Evolutionary conservation across 1,284 basidiomycete species (phyloP).

Genomic region (Cryptococcus jaspeensis): DNA sequence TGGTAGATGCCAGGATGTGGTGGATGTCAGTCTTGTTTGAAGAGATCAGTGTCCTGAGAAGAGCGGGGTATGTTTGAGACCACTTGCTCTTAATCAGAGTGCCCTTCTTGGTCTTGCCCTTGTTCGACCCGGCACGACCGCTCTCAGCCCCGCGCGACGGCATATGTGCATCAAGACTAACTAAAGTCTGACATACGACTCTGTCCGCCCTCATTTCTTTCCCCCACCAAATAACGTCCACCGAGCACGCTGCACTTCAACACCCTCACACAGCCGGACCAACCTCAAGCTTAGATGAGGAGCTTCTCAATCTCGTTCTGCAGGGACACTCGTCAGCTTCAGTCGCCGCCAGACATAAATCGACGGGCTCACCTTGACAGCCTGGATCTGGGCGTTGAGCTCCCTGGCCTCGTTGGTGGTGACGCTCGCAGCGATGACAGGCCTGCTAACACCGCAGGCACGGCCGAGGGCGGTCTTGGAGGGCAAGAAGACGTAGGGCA

Average conservation of each 20-base stretch:
- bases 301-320: conserved; percentile 67
- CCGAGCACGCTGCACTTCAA: not conserved
- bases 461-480: conserved; percentile 75
- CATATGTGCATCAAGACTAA: conserved; percentile 19
- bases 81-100: too few species aligned
- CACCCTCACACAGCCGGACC: conserved; percentile 2
- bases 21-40: too few species aligned
- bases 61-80: too few species aligned
- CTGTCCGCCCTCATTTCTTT: not conserved
- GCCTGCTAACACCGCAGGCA: conserved; percentile 92
- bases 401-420: conserved; percentile 96
- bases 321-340: not conserved
- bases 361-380: conserved; percentile 63
- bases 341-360: not conserved
- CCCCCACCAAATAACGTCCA: not conserved
- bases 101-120: too few species aligned
- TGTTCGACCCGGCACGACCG: too few species aligned
- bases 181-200: conserved; percentile 15
- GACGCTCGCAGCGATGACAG: conserved; percentile 92
- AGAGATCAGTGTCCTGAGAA: too few species aligned
- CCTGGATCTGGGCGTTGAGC: conserved; percentile 84
- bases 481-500: conserved; percentile 92
- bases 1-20: too few species aligned
- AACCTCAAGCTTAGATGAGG: conserved; percentile 53
- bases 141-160: too few species aligned